Percentiles rank a stretch among this genome's conserved stretches.
Evolutionary conservation across 1,139 yeast genomes (phyloP).

Genomic region (Scheffersomyces quercinus): DNA sequence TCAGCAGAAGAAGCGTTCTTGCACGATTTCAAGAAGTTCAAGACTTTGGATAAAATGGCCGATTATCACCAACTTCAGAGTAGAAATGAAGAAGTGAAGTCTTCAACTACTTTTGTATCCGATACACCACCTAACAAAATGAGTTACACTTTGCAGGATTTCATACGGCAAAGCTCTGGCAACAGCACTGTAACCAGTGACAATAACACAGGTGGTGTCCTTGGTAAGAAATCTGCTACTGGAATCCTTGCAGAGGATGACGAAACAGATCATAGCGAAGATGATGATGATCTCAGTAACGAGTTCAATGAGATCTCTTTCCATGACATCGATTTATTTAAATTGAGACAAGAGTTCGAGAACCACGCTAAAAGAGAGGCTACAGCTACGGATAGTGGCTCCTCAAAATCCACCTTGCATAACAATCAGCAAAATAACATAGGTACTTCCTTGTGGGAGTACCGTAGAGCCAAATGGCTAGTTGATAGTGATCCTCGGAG

Average conservation of each 20-base stretch:
- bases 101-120: conserved; percentile 22
- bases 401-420: conserved; percentile 11
- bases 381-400: conserved; percentile 1
- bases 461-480: conserved; percentile 61
- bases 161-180: conserved; percentile 22
- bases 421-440: conserved; percentile 11
- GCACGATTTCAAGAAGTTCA: conserved; percentile 31
- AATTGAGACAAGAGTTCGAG: conserved; percentile 29
- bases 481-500: conserved; percentile 16
- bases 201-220: background rate
- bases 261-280: conserved; percentile 17
- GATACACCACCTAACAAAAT: conserved; percentile 9
- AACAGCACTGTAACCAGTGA: conserved; percentile 3
- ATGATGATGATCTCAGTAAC: conserved; percentile 19
- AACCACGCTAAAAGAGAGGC: background rate
- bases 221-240: background rate
- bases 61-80: conserved; percentile 19
- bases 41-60: conserved; percentile 38
- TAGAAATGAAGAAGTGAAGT: conserved; percentile 18
- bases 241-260: conserved; percentile 13
- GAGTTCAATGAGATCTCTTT: conserved; percentile 14
- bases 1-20: conserved; percentile 38
- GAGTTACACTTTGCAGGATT: conserved; percentile 25
- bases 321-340: conserved; percentile 28
- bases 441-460: conserved; percentile 61